Evolutionary conservation across 768 basidiomycete genomes (phyloP), one percentile per base, ranked within the genome.

Genomic region (Termitomyces sp.): DNA sequence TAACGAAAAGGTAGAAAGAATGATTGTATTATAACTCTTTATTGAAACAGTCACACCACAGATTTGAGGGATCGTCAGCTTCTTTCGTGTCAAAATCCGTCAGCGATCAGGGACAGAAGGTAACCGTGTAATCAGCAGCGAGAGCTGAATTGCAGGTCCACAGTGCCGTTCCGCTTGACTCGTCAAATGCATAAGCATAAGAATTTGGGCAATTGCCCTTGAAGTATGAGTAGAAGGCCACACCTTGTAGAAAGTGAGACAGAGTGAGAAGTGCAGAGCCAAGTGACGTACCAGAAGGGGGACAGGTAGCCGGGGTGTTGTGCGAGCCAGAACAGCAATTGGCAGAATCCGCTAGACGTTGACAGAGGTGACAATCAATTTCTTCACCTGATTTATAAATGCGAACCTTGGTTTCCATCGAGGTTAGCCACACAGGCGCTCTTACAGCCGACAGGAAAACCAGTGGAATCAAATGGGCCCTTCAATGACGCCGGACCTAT

Each of bases 401-500:
- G n/a, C 54, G 17, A 41, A 67, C 65, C 58, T 61, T 55, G 66
- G 43, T 71, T 66, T 17, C 69, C 69, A 60, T 71, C 68, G 34
- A 73, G 56, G 53, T 73, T 72, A 16, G 72, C 71, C 21, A 61
- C 50, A 57, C 82, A 84, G 11, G 82, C 81, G 48, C 78, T 80
- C 63, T 77, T 77, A 66, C 83, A 84, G 19, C 82, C 83, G 3
- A 81, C 76, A 4, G 76, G 73, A 57, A 74, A 75, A 7, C 81
- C 81, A 6, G 67, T 70, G 4, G 75, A 67, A 53, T 82, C 77
- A 49, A 62, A 74, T 0, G 83, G 82, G 6, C 83, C 82, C 45
- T 73, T 68, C 48, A 84, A 69, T 1, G 72, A 63, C 0, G 69
- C 55, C 42, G 82, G 82, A 56, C 83, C 71, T 71, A 37, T 2